These are phyloP conservation scores for Chenopodium berlandieri DNA, from an alignment of 148 eudicot species.

Conservation along the genomic window DNA sequence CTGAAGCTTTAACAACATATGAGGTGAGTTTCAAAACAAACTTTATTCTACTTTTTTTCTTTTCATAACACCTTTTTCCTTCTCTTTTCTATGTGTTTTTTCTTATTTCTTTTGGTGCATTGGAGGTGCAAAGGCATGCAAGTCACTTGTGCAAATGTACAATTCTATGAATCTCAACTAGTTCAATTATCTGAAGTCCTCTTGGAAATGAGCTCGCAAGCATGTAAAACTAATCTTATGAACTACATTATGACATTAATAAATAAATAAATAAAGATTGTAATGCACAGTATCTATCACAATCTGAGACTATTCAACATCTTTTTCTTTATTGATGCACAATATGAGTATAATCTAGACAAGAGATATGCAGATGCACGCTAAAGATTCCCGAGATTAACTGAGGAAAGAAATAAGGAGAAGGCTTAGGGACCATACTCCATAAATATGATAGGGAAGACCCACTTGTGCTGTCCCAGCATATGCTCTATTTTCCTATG, in stretches of 20 bases:
- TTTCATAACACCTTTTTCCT: background rate
- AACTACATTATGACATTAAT: background rate
- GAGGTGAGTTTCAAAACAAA: background rate
- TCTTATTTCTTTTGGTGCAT: background rate
- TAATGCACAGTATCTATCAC: background rate
- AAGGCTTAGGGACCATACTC: constrained; percentile 27
- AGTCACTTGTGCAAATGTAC: background rate
- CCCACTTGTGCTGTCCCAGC: constrained; percentile 18
- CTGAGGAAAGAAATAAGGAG: background rate
- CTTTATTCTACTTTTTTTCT: background rate
- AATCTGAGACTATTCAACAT: too few species aligned
- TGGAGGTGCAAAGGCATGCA: background rate
- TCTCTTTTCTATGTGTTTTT: too few species aligned
- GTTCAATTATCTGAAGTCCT: background rate
- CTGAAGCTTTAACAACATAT: background rate
- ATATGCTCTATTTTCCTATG: constrained; percentile 18
- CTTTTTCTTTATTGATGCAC: background rate
- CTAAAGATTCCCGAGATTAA: background rate
- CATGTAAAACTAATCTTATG: background rate
- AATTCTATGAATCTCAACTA: background rate
- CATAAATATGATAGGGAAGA: constrained; percentile 17
- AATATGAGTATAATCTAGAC: background rate
- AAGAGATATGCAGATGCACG: background rate
- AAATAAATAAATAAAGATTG: background rate
- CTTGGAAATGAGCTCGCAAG: background rate